These are phyloP conservation scores for Fusarium sp. DNA, from an alignment of 2,329 filamentous ascomycete genomes.

Conservation along the genomic window DNA sequence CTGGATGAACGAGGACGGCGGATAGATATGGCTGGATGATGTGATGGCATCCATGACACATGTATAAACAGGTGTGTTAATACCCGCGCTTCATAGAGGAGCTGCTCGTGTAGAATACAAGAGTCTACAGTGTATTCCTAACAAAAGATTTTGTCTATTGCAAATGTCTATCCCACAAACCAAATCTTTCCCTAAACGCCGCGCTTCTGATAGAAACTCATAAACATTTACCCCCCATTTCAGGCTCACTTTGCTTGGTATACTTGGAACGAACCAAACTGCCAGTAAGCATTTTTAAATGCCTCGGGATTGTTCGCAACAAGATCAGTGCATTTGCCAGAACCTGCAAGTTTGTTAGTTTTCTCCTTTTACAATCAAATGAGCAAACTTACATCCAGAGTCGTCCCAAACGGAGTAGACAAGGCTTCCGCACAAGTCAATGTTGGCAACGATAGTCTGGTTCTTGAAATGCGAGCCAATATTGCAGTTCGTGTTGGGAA, in stretches of 20 bases:
- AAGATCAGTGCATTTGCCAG: slow-evolving; percentile 69
- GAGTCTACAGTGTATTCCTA: slow-evolving; percentile 27
- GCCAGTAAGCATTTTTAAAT: slow-evolving; percentile 75
- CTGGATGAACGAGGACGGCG: slow-evolving; percentile 12
- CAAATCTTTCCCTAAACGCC: slow-evolving; percentile 39
- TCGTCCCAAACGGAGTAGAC: slow-evolving; percentile 63
- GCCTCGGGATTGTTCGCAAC: slow-evolving; percentile 70
- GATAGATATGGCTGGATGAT: slow-evolving; percentile 19
- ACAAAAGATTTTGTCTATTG: slow-evolving; percentile 14
- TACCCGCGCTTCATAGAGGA: slow-evolving; percentile 40
- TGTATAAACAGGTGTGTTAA: slow-evolving; percentile 43
- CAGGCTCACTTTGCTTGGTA: slow-evolving; percentile 58
- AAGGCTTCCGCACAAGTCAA: slow-evolving; percentile 74
- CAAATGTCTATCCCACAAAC: slow-evolving; percentile 7
- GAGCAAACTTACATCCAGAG: slow-evolving; percentile 59
- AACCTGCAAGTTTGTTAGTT: slow-evolving; percentile 55
- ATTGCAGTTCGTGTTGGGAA: slow-evolving; percentile 74
- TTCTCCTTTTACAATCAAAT: neutral
- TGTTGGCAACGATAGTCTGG: slow-evolving; percentile 76
- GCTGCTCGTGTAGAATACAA: slow-evolving; percentile 33
- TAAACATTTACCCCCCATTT: neutral
- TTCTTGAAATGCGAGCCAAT: slow-evolving; percentile 73
- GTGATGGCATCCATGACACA: slow-evolving; percentile 20
- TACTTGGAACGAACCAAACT: slow-evolving; percentile 73
- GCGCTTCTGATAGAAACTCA: slow-evolving; percentile 35